Evolutionary conservation across 345 rosid species (phyloP), one percentile per base, ranked within the genome.

Genomic region (Arabis hirsuta): DNA sequence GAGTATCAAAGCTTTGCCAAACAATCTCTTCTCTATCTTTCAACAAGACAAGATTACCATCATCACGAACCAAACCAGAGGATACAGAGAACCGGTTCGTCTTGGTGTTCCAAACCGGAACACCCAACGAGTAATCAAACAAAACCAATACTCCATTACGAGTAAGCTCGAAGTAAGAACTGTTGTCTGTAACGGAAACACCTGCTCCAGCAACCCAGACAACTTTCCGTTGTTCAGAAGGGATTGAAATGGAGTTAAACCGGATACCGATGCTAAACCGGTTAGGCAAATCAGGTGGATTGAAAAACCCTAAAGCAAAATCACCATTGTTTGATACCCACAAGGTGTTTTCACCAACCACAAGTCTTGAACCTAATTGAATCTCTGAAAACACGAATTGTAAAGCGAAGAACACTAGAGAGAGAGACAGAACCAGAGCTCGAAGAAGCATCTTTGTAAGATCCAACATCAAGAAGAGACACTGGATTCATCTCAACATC

Each of bases 201-300:
- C 56, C 86, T 12, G 82, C 94, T 55, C 97, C 96, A 44, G 88
- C 93, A 71, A 82, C 87, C 97, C 97, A 91, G 46, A 91, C 90
- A 20, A 86, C 80, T 9, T 69, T 81, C 62, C 71, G 82, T 48
- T 85, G 69, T 34, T 72, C 69, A 47, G 57, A 78, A 61, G 96
- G 86, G 65, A 91, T 85, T 2, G 78, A 80, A 26, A 80, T 61
- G 0, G 92, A 86, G 82, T 82, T 81, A 77, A 87, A 91, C 54
- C 82, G 82, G 79, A 91, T 83, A 55, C 97, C 97, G 7, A 91
- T 71, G 55, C 97, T 77, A 29, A 80, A 89, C 83, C 81, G 89
- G 72, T 74, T 80, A 22, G 88, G 83, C 72, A 74, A 81, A 81
- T 77, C 87, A 31, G 85, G 76, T 20, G 56, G 62, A 60, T 64